phyloP scores from a whole-genome alignment of 352 stramenopile genomes.

The Pythium brassicae region DNA sequence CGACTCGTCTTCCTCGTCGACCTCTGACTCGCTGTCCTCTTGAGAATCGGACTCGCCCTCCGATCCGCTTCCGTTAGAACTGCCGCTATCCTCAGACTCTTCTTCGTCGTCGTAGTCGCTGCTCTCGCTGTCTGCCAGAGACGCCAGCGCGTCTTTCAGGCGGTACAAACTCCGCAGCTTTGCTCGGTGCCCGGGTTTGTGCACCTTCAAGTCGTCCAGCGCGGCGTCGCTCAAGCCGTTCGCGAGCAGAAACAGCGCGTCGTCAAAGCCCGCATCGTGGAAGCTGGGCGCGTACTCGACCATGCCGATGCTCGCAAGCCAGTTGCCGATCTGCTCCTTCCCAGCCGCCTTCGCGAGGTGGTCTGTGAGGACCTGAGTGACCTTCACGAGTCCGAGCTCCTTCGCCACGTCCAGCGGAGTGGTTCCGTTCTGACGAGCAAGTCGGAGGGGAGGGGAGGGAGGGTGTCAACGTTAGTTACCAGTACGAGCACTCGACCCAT shows the following conservation, averaged over 20 bases:
- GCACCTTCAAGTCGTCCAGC: slow-evolving; percentile 57
- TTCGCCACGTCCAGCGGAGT: slow-evolving; percentile 55
- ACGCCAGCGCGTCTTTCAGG: slow-evolving; percentile 47
- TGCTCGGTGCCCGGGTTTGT: slow-evolving; percentile 61
- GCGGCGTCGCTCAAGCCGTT: slow-evolving; percentile 41
- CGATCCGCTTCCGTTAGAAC: slow-evolving; percentile 2
- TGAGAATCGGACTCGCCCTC: slow-evolving; percentile 8
- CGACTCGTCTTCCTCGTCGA: slow-evolving; percentile 13
- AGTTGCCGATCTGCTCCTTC: slow-evolving; percentile 41
- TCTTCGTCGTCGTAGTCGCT: slow-evolving; percentile 10
- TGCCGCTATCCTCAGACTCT: background rate
- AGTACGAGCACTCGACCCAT: too few relatives aligned
- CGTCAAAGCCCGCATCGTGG: slow-evolving; percentile 57
- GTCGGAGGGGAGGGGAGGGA: too few relatives aligned
- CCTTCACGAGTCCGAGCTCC: slow-evolving; percentile 26
- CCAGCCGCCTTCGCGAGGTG: slow-evolving; percentile 24
- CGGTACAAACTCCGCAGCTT: slow-evolving; percentile 67
- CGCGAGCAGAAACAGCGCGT: slow-evolving; percentile 51
- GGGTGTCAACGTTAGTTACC: too few relatives aligned
- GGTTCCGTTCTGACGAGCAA: slow-evolving; percentile 30
- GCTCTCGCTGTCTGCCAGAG: slow-evolving; percentile 5
- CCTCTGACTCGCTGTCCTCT: slow-evolving; percentile 15
- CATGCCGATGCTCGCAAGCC: slow-evolving; percentile 70
- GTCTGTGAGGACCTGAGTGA: slow-evolving; percentile 32
- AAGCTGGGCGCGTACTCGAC: slow-evolving; percentile 53